Evolutionary conservation across 352 stramenopile genomes (phyloP).

Genomic region (Elongisporangium prolatum): DNA sequence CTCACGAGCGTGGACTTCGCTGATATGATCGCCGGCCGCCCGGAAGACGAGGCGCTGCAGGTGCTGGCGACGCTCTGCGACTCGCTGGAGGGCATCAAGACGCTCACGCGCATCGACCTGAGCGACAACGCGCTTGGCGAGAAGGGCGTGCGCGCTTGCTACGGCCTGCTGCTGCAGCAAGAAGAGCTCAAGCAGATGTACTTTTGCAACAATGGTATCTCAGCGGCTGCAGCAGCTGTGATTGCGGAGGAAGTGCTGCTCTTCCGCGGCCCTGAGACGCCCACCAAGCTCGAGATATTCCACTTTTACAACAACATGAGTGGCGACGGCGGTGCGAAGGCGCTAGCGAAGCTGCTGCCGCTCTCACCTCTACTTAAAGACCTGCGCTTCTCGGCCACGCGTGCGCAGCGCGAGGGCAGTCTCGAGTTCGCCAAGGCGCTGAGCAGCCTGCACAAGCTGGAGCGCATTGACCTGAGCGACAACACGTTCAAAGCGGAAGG

Average conservation of each 20-base stretch:
- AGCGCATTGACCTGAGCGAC: slow-evolving; percentile 91
- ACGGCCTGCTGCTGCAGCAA: slow-evolving; percentile 76
- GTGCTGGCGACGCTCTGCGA: slow-evolving; percentile 80
- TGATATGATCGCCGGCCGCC: slow-evolving; percentile 83
- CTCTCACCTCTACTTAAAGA: slow-evolving; percentile 84
- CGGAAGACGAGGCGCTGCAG: slow-evolving; percentile 79
- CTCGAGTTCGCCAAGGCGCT: slow-evolving; percentile 85
- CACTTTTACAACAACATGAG: slow-evolving; percentile 99
- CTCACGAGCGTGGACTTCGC: slow-evolving; percentile 81
- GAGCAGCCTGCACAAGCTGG: slow-evolving; percentile 54
- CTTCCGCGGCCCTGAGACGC: slow-evolving; percentile 53
- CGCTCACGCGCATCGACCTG: slow-evolving; percentile 78
- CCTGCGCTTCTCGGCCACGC: slow-evolving; percentile 92
- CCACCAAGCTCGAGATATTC: slow-evolving; percentile 88
- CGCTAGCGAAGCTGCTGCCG: slow-evolving; percentile 83
- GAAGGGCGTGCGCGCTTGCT: slow-evolving; percentile 91
- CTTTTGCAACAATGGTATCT: slow-evolving; percentile 96
- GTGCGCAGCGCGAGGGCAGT: slow-evolving; percentile 82
- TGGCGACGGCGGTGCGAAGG: slow-evolving; percentile 88
- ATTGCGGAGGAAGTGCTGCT: slow-evolving; percentile 87
- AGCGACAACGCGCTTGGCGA: slow-evolving; percentile 95
- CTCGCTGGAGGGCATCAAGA: slow-evolving; percentile 62
- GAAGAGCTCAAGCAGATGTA: slow-evolving; percentile 81
- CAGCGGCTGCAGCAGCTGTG: slow-evolving; percentile 78
- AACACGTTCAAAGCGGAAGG: slow-evolving; percentile 92